Conservation (phyloP, 225 moss, liverwort and hornwort species). For the Sphagnum tenellum region DNA sequence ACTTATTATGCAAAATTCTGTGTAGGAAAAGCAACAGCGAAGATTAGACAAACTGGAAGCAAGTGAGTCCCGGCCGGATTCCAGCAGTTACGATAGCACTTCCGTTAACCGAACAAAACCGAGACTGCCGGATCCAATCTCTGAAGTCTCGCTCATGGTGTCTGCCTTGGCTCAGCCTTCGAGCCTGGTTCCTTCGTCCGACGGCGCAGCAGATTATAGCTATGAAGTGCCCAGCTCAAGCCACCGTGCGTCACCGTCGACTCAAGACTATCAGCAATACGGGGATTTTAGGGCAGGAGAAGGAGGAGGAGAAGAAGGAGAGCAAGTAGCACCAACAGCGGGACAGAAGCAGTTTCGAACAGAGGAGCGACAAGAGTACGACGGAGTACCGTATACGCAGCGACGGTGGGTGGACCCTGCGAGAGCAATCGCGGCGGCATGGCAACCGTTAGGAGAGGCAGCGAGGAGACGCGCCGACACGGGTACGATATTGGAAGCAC, state of each 20-base stretch:
- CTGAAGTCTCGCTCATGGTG: conserved; percentile 24
- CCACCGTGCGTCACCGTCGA: not conserved
- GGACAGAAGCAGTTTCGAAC: conserved; percentile 37
- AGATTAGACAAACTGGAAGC: conserved; percentile 55
- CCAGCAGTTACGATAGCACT: conserved; percentile 16
- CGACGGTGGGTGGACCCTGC: conserved; percentile 22
- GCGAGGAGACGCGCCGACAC: conserved; percentile 18
- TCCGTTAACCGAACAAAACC: not conserved
- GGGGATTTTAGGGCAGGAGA: conserved; percentile 26
- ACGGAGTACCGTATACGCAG: not conserved
- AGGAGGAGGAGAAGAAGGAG: no score
- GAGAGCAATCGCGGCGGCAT: conserved; percentile 21
- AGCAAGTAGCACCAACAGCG: not conserved
- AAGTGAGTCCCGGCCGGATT: conserved; percentile 30
- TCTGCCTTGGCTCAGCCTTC: conserved; percentile 28
- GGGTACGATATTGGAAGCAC: no score
- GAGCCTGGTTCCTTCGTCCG: conserved; percentile 1
- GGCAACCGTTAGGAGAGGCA: conserved; percentile 37
- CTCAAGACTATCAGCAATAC: conserved; percentile 6
- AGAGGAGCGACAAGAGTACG: conserved; percentile 6
- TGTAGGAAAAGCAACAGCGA: conserved; percentile 9
- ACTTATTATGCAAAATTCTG: conserved; percentile 32
- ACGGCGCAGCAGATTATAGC: not conserved
- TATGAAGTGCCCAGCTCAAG: not conserved
- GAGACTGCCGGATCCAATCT: conserved; percentile 13